Conservation (phyloP, 306 rosid genomes). For the Morella rubra region DNA sequence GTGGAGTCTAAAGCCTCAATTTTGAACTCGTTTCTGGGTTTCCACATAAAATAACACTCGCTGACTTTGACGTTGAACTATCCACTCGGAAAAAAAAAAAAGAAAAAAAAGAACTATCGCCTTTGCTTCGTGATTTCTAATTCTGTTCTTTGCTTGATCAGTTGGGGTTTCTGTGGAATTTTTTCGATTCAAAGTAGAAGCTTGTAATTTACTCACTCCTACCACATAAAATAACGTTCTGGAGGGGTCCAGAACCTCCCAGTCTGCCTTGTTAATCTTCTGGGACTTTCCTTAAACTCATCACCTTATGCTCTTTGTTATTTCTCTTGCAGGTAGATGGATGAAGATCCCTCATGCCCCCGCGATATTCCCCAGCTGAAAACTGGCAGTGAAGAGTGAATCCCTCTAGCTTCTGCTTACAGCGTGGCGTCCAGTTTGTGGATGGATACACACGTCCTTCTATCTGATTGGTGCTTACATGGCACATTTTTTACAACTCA, state of each 20-base stretch:
- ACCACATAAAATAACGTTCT: conserved; percentile 58
- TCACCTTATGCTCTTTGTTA: conserved; percentile 24
- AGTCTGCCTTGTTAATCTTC: conserved; percentile 19
- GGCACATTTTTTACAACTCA: too few relatives aligned
- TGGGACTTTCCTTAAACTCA: conserved; percentile 19
- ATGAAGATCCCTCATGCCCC: conserved; percentile 43
- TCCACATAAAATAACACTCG: conserved; percentile 46
- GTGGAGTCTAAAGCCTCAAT: conserved; percentile 21
- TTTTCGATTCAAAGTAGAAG: conserved; percentile 6
- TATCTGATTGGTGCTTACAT: too few relatives aligned
- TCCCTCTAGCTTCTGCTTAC: too few relatives aligned
- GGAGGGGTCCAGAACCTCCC: conserved; percentile 20
- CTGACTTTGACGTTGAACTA: conserved; percentile 12
- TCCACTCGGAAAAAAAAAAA: too few relatives aligned
- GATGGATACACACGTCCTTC: too few relatives aligned
- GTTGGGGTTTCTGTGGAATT: conserved; percentile 22
- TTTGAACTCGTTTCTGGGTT: conserved; percentile 28
- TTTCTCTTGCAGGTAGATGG: conserved; percentile 35
- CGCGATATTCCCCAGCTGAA: conserved; percentile 31
- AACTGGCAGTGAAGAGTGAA: too few relatives aligned
- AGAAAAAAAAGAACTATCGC: too few relatives aligned
- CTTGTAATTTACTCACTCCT: conserved; percentile 29
- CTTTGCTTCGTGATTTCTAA: conserved; percentile 24
- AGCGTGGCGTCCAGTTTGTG: too few relatives aligned
- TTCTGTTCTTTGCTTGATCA: conserved; percentile 34